Evolutionary conservation across 176 grass and related monocot genomes (phyloP).

Genomic region (Bonia amplexicaulis): DNA sequence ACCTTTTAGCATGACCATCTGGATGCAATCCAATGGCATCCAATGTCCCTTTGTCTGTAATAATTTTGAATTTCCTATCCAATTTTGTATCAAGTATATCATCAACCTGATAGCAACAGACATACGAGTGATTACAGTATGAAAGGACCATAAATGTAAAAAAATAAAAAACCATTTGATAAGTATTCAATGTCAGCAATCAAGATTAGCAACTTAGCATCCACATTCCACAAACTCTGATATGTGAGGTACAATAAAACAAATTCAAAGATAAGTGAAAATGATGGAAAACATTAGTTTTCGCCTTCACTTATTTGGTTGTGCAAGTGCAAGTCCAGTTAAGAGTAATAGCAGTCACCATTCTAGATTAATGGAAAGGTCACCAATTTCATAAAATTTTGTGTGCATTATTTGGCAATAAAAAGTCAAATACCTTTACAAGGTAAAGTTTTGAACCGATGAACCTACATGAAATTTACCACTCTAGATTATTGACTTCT

Average conservation of each 20-base stretch:
- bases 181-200: neutral
- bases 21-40: conserved; percentile 96
- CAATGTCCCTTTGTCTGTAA: conserved; percentile 91
- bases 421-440: neutral
- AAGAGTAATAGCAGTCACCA: neutral
- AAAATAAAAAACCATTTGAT: neutral
- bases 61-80: conserved; percentile 75
- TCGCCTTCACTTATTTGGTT: neutral
- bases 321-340: neutral
- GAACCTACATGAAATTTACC: neutral
- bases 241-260: neutral
- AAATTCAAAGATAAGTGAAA: neutral
- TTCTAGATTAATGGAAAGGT: neutral
- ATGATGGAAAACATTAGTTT: neutral
- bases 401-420: neutral
- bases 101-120: conserved; percentile 59
- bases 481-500: neutral
- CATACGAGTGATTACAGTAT: conserved; percentile 10
- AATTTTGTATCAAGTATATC: conserved; percentile 91
- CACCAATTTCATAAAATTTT: neutral
- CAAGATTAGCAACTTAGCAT: neutral
- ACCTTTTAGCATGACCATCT: conserved; percentile 80
- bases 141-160: conserved; percentile 4
- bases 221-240: neutral
- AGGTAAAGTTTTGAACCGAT: neutral